Percentiles rank a stretch among this genome's conserved stretches.
phyloP scores from a whole-genome alignment of 768 basidiomycete species.

The Jaapia argillacea region DNA sequence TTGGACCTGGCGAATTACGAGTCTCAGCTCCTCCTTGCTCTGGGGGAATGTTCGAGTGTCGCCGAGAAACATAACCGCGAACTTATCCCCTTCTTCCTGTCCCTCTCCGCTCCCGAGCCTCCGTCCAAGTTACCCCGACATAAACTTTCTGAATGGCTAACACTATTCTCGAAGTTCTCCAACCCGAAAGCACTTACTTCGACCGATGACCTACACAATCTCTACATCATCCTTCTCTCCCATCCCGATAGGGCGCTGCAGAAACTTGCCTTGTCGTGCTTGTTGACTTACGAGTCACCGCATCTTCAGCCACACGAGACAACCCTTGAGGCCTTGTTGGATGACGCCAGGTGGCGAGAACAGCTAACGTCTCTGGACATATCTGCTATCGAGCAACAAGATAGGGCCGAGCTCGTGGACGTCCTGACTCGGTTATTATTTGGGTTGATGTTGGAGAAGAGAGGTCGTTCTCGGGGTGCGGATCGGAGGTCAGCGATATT shows the following conservation, averaged over 20 bases:
- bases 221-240: constrained; percentile 72
- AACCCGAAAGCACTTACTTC: constrained; percentile 87
- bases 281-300: constrained; percentile 74
- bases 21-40: constrained; percentile 59
- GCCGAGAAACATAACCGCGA: constrained; percentile 84
- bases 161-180: constrained; percentile 78
- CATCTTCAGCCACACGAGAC: constrained; percentile 45
- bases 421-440: constrained; percentile 70
- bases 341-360: constrained; percentile 86
- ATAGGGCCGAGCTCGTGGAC: constrained; percentile 59
- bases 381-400: constrained; percentile 37
- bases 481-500: constrained; percentile 71
- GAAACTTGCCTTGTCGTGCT: constrained; percentile 60
- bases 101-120: constrained; percentile 26
- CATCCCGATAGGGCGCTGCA: constrained; percentile 81
- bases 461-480: constrained; percentile 55
- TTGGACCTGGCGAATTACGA: constrained; percentile 76
- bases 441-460: constrained; percentile 79
- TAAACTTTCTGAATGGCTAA: constrained; percentile 69
- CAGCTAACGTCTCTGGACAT: constrained; percentile 68
- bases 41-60: constrained; percentile 59
- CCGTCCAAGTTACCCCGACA: constrained; percentile 38
- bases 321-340: constrained; percentile 60
- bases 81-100: constrained; percentile 79
- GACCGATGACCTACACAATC: constrained; percentile 47